Evolutionary conservation across 345 rosid species (phyloP), one percentile per base, ranked within the genome.

Genomic region (Bruguiera parviflora): DNA sequence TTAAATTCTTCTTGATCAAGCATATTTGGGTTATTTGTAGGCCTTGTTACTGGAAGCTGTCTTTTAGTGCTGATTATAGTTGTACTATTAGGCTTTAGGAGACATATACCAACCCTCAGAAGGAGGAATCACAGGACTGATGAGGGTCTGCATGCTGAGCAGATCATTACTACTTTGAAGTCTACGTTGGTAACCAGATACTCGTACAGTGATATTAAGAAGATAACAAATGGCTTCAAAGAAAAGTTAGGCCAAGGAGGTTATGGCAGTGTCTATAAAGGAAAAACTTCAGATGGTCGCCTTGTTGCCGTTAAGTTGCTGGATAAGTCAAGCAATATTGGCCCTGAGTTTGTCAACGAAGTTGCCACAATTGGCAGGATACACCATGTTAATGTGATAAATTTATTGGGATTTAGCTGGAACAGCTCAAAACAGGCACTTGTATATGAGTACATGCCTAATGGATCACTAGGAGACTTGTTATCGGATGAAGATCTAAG

Each of bases 31-130:
- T 32, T 56, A 9, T 58, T 21, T 32, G 16, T 63, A 81, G 84
- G 82, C 5, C 49, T 43, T 64, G 55, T 68, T 60, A 47, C 69
- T 18, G 85, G 76, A 75, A 35, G 73, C 64, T 65, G 24, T 3
- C 43, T 46, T 8, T 2, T 73, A 25, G 63, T 29, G 52, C 59
- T 77, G 62, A 33, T 67, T 22, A 29, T 52, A 22, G 49, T 62
- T 7, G 13, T 61, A n/a, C 29, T 81, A 0, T 35, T 59, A 10
- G 19, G 64, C 49, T 75, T 37, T 43, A 43, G 49, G 49, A 43
- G 49, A 43, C 19, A 1, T 13, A 43, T 43, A 43, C 16, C 19
- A 43, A 43, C 1, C 49, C 49, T 43, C 28, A 73, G 69, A 65
- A 65, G 33, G 25, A 77, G 67, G 71, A 20, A 43, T 59, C 59